Evolutionary conservation across 805 yeast genomes (phyloP), one percentile per base, ranked within the genome.

Genomic region (Isabelozyma gotoi): DNA sequence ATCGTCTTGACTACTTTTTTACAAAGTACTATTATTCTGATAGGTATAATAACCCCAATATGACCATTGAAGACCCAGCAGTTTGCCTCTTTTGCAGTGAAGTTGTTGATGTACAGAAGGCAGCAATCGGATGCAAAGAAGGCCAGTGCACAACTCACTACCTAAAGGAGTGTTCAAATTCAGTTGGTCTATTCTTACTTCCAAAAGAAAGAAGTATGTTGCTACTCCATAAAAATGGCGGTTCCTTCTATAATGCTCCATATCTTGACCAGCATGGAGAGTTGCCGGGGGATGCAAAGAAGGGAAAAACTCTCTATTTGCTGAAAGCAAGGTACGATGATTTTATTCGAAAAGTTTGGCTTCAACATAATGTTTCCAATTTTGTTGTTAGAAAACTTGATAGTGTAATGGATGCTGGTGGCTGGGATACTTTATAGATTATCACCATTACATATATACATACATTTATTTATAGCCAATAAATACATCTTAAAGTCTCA

Each of bases 201-300:
- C 92, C 95, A 1, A 80, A 84, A 50, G 84, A 82, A 49, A 76
- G 87, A 49, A 68, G 84, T 10, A 57, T 87, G 19, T 64, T 89
- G 40, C 57, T 88, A 27, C 58, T 92, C 38, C 78, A 85, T 45
- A 81, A 80, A 40, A 85, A 84, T 6, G 84, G 85, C 31, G 99
- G 99, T 0, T 81, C 96, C 0, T 92, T 92, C 60, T 74, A 80
- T 47, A 82, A 81, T 27, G 85, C 95, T 2, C 98, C 98, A 0
- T 92, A 83, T 57, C 65, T 88, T 29, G 96, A 91, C 59, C 74
- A 75, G 29, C 96, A 89, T 60, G 97, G 97, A 1, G 97, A 91
- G 55, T 63, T 82, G 12, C 89, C 91, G 39, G 84, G 82, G 35
- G 91, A 84, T 40, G 71, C 80, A 50, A 85, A 80, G 65, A 80